A percentile compares a stretch with the other conserved stretches of the same genome.
phyloP scores from a whole-genome alignment of 1,284 basidiomycete species.

The Afroboletus lepidellus region DNA sequence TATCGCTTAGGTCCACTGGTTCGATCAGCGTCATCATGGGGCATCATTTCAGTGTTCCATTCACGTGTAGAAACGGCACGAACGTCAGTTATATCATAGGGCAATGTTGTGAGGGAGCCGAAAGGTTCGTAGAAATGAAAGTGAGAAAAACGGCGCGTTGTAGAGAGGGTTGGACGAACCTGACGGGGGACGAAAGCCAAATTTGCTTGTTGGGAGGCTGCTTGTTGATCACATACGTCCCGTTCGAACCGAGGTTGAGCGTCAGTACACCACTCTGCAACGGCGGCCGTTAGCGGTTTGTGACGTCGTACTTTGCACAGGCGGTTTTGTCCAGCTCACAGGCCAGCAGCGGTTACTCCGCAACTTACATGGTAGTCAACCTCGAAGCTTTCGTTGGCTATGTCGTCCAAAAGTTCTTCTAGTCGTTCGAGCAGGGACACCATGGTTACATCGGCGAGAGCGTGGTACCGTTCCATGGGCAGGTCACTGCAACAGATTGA shows the following conservation, averaged over 20 bases:
- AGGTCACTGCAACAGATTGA: conserved; percentile 45
- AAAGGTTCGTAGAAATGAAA: neutral
- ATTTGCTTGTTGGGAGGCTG: conserved; percentile 99
- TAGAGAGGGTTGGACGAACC: conserved; percentile 42
- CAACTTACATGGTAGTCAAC: conserved; percentile 90
- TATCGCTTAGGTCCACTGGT: conserved; percentile 86
- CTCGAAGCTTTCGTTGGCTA: conserved; percentile 64
- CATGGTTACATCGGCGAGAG: conserved; percentile 81
- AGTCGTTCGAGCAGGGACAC: conserved; percentile 76
- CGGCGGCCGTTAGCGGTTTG: conserved; percentile 12
- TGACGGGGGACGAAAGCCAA: conserved; percentile 92
- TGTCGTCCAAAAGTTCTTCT: conserved; percentile 73
- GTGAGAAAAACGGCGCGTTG: conserved; percentile 5
- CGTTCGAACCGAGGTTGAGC: conserved; percentile 75
- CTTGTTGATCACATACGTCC: conserved; percentile 99
- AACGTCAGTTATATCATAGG: neutral
- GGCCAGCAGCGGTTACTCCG: neutral
- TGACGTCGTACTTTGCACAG: neutral
- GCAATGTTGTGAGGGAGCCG: conserved; percentile 2
- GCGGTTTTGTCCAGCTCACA: conserved; percentile 9
- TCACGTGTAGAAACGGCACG: neutral
- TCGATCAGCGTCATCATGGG: neutral
- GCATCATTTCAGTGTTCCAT: conserved; percentile 5
- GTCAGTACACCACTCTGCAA: conserved; percentile 87
- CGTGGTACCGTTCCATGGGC: conserved; percentile 72